These are phyloP conservation scores for Flaveria brownii DNA, from an alignment of 129 eudicot genomes.

Conservation along the genomic window DNA sequence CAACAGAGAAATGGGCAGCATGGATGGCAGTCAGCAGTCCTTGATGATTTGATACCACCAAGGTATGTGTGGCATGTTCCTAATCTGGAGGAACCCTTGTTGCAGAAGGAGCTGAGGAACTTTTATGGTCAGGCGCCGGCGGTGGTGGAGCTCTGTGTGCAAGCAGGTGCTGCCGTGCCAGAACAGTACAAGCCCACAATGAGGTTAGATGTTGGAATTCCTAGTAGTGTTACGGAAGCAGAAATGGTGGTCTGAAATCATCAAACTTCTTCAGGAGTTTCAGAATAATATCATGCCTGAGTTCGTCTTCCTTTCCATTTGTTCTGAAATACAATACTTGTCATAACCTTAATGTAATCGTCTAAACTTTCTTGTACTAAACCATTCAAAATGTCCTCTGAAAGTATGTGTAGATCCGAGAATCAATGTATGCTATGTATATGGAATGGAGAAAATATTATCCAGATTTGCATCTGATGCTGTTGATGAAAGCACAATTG, in stretches of 20 bases:
- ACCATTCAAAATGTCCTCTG: too few relatives aligned
- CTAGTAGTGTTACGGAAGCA: slow-evolving; percentile 72
- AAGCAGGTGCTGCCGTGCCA: slow-evolving; percentile 89
- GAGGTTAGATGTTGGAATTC: slow-evolving; percentile 96
- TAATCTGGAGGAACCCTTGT: slow-evolving; percentile 53
- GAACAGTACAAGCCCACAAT: slow-evolving; percentile 87
- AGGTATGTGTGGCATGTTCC: slow-evolving; percentile 98
- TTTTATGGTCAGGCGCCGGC: slow-evolving; percentile 99
- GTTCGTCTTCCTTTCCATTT: not conserved
- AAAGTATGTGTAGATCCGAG: too few relatives aligned
- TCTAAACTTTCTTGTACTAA: too few relatives aligned
- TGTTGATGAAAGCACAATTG: not conserved
- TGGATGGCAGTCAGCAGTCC: slow-evolving; percentile 94
- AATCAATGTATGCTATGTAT: too few relatives aligned
- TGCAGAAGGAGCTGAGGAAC: slow-evolving; percentile 74
- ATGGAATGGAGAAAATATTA: not conserved
- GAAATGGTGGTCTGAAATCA: slow-evolving; percentile 77
- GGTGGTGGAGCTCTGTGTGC: slow-evolving; percentile 85
- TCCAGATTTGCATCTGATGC: not conserved
- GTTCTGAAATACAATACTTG: too few relatives aligned
- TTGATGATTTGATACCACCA: slow-evolving; percentile 88
- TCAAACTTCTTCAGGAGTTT: too few relatives aligned
- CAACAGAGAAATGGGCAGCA: slow-evolving; percentile 99
- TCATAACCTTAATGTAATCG: too few relatives aligned
- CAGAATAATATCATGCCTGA: too few relatives aligned